A percentile compares a stretch with the other conserved stretches of the same genome.
Conservation (phyloP, 177 flowering plant genomes). For the Vitis hybrid region DNA sequence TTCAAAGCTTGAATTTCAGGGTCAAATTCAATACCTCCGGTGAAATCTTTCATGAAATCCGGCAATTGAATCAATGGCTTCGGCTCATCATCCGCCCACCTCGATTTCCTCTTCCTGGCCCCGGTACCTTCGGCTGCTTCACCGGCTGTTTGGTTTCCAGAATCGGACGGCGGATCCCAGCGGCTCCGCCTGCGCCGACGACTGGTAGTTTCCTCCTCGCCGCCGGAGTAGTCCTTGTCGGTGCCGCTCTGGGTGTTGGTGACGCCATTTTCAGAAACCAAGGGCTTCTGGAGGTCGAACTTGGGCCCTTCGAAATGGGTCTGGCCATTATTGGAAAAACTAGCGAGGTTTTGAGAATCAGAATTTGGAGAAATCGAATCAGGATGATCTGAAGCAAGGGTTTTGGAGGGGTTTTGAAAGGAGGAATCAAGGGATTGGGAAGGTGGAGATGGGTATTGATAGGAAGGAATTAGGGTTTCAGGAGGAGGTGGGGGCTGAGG, state of each 20-base stretch:
- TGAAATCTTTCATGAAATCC: conserved; percentile 83
- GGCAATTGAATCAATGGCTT: conserved; percentile 74
- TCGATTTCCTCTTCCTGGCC: conserved; percentile 64
- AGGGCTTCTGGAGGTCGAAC: conserved; percentile 24
- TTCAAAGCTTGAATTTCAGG: conserved; percentile 88
- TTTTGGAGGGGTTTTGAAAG: conserved; percentile 8
- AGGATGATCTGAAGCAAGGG: conserved; percentile 6
- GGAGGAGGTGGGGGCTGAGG: neutral
- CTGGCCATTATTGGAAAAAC: conserved; percentile 1
- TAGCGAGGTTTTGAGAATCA: neutral
- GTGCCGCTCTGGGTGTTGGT: conserved; percentile 50
- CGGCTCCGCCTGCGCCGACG: conserved; percentile 63
- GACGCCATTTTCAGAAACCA: conserved; percentile 39
- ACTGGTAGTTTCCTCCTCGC: conserved; percentile 71
- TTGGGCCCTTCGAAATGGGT: conserved; percentile 4
- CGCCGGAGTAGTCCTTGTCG: conserved; percentile 61
- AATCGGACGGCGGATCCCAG: conserved; percentile 72
- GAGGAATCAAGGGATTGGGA: conserved; percentile 7
- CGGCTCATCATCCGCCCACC: conserved; percentile 94
- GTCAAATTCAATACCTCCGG: conserved; percentile 90
- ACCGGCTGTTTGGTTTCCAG: conserved; percentile 22
- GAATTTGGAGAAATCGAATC: no score
- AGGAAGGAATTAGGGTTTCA: conserved; percentile 8
- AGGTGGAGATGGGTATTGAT: conserved; percentile 3
- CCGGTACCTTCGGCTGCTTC: conserved; percentile 33